A percentile compares a stretch with the other conserved stretches of the same genome.
phyloP scores from a whole-genome alignment of 306 rosid species.

The Psophocarpus tetragonolobus region DNA sequence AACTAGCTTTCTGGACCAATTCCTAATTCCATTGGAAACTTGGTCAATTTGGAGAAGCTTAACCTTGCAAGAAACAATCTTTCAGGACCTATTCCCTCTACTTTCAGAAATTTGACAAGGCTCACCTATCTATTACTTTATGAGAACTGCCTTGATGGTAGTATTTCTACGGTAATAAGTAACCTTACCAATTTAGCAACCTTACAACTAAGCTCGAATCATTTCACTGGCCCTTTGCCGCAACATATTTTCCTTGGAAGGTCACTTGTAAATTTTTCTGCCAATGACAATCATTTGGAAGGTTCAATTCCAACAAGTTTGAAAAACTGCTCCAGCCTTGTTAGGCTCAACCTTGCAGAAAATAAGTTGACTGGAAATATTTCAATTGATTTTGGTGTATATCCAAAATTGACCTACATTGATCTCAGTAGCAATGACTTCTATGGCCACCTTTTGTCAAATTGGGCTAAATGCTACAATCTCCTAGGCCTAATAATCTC shows the following conservation, averaged over 20 bases:
- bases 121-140: conserved; percentile 1
- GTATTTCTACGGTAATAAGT: neutral
- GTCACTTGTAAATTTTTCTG: neutral
- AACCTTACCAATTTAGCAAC: conserved; percentile 18
- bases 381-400: conserved; percentile 40
- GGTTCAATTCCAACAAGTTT: conserved; percentile 38
- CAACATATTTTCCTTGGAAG: conserved; percentile 36
- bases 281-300: conserved; percentile 13
- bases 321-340: conserved; percentile 32
- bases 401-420: conserved; percentile 30
- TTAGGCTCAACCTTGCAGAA: conserved; percentile 35
- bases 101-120: conserved; percentile 34
- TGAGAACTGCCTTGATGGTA: conserved; percentile 18
- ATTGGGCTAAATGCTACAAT: conserved; percentile 13
- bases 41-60: conserved; percentile 19
- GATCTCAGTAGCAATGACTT: conserved; percentile 35
- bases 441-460: conserved; percentile 28
- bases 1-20: conserved; percentile 36
- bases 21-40: conserved; percentile 38
- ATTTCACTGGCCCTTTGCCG: conserved; percentile 37
- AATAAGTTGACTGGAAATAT: conserved; percentile 45
- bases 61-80: conserved; percentile 1
- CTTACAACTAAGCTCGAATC: conserved; percentile 13
- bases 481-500: conserved; percentile 14
- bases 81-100: conserved; percentile 33